Conservation (phyloP, 1,139 yeast species). For the Geotrichum candidum region DNA sequence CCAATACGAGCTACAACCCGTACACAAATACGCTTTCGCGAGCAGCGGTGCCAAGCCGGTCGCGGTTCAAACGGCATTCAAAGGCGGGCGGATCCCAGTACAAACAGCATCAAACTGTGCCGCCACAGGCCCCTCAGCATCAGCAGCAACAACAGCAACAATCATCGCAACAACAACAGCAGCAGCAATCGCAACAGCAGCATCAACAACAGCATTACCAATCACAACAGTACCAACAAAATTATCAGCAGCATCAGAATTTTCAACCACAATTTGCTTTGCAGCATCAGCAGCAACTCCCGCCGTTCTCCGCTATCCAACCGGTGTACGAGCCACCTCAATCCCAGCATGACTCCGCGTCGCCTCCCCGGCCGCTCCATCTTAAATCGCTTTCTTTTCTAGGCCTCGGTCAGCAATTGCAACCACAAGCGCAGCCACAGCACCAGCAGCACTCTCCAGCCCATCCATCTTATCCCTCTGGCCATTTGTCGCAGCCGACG, state of each 20-base stretch:
- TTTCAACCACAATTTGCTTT: neutral
- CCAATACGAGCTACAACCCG: neutral
- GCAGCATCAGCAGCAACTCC: neutral
- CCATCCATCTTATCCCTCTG: neutral
- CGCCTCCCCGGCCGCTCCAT: too few relatives aligned
- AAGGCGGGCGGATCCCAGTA: neutral
- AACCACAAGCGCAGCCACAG: neutral
- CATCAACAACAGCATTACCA: neutral
- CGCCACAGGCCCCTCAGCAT: neutral
- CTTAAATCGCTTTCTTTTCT: neutral
- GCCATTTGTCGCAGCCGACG: too few relatives aligned
- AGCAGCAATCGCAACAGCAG: neutral
- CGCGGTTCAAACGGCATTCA: neutral
- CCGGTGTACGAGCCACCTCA: neutral
- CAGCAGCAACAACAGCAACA: neutral
- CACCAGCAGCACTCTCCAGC: neutral
- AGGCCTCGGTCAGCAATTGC: neutral
- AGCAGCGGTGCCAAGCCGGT: neutral
- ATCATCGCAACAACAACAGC: neutral
- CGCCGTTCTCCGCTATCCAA: neutral
- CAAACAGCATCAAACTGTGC: neutral
- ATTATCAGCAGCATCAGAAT: neutral
- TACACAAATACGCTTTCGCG: neutral
- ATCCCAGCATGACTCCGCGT: neutral
- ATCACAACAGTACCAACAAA: neutral